Percentiles rank a stretch among this genome's conserved stretches.
Conservation (phyloP, 768 basidiomycete genomes). For the Antrodiella citrinella region DNA sequence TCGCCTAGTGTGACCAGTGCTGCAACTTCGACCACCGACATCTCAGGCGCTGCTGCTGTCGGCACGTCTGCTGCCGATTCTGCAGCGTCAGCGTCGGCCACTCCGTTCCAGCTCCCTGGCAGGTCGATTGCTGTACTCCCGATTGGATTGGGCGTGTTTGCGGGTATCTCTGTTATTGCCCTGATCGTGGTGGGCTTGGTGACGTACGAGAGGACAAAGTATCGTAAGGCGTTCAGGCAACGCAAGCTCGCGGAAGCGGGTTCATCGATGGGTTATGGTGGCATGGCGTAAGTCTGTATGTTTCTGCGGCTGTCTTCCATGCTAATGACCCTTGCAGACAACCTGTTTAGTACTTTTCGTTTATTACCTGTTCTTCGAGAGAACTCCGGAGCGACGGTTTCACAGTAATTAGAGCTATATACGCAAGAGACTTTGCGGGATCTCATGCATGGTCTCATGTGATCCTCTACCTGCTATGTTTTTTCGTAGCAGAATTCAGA, state of each 20-base stretch:
- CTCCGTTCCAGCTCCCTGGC: constrained; percentile 60
- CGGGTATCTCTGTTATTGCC: constrained; percentile 78
- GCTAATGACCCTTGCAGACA: constrained; percentile 3
- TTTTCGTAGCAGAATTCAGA: too few relatives aligned
- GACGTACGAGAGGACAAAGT: constrained; percentile 81
- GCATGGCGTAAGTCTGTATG: constrained; percentile 28
- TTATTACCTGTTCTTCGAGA: neutral
- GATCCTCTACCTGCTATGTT: too few relatives aligned
- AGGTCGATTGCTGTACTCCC: constrained; percentile 69
- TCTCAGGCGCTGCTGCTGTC: constrained; percentile 24
- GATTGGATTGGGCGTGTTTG: constrained; percentile 77
- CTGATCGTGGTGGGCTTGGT: constrained; percentile 77
- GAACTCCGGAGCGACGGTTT: neutral
- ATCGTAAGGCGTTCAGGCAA: constrained; percentile 78
- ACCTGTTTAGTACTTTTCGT: constrained; percentile 4
- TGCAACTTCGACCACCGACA: constrained; percentile 22
- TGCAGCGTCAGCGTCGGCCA: constrained; percentile 20
- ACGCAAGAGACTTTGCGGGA: too few relatives aligned
- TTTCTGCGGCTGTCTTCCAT: too few relatives aligned
- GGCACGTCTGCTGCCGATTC: constrained; percentile 27
- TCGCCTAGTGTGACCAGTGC: constrained; percentile 7
- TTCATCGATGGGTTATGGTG: constrained; percentile 52
- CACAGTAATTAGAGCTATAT: neutral
- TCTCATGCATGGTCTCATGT: too few relatives aligned
- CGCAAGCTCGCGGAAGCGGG: constrained; percentile 63